phyloP scores from a whole-genome alignment of 1,139 yeast species.

The Magnusiomyces starmeri region DNA sequence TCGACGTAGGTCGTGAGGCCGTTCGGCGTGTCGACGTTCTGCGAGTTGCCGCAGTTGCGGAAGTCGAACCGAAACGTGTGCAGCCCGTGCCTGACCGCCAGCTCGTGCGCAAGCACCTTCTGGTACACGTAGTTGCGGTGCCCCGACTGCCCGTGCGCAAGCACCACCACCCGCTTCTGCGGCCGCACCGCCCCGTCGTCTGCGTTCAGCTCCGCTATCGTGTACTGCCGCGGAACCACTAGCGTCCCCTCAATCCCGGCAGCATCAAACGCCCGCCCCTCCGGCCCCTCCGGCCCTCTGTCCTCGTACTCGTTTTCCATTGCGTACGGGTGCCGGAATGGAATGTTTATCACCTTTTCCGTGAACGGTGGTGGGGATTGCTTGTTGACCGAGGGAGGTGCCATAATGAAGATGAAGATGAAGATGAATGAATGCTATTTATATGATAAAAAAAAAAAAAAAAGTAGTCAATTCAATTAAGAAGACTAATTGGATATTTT shows the following conservation, averaged over 20 bases:
- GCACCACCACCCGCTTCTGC: slow-evolving; percentile 36
- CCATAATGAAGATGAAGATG: too few relatives aligned
- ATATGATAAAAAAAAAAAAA: background rate
- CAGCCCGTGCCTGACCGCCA: slow-evolving; percentile 55
- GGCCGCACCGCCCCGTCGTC: slow-evolving; percentile 2
- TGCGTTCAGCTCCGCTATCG: slow-evolving; percentile 2
- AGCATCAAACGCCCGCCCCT: background rate
- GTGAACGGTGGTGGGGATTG: slow-evolving; percentile 5
- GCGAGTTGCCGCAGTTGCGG: slow-evolving; percentile 77
- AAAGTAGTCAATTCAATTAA: background rate
- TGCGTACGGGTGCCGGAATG: slow-evolving; percentile 13
- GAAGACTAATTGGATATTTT: background rate
- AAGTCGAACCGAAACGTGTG: slow-evolving; percentile 73
- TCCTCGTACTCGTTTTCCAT: slow-evolving; percentile 7
- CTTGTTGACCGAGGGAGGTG: too few relatives aligned
- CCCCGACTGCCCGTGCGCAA: slow-evolving; percentile 76
- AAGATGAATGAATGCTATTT: background rate
- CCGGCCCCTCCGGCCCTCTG: background rate
- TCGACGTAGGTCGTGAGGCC: slow-evolving; percentile 53
- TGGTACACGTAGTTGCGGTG: slow-evolving; percentile 79
- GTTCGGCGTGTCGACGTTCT: slow-evolving; percentile 40
- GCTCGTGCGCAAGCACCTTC: slow-evolving; percentile 48
- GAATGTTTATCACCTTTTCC: slow-evolving; percentile 12
- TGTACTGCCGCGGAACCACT: slow-evolving; percentile 8
- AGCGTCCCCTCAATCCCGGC: slow-evolving; percentile 15